Percentiles rank a stretch among this genome's conserved stretches.
Evolutionary conservation across 192 early-diverging fungal species (phyloP).

Genomic region (Backusella australiensis): DNA sequence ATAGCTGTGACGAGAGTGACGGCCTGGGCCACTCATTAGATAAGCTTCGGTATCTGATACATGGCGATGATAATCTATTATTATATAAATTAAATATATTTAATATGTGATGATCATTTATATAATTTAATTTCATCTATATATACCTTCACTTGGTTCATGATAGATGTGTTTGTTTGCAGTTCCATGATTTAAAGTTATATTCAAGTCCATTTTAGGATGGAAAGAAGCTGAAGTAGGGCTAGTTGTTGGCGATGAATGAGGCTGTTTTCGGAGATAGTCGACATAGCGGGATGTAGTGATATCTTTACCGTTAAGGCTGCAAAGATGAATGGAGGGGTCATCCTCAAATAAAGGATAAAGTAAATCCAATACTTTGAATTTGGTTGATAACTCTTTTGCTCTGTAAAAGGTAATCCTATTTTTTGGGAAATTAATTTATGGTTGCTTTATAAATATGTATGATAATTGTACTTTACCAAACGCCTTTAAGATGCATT

Average conservation of each 20-base stretch:
- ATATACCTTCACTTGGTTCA: neutral
- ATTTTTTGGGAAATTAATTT: slow-evolving; percentile 2
- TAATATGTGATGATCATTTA: slow-evolving; percentile 4
- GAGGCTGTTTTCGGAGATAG: neutral
- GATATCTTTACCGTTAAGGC: neutral
- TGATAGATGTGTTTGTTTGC: neutral
- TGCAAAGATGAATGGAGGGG: slow-evolving; percentile 59
- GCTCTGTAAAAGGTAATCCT: slow-evolving; percentile 66
- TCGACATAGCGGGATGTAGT: neutral
- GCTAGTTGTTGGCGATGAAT: neutral
- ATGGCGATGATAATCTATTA: neutral
- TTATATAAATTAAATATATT: neutral
- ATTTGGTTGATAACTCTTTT: slow-evolving; percentile 62
- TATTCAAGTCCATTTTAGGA: neutral
- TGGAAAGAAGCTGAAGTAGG: neutral
- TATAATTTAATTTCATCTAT: neutral
- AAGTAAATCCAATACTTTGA: slow-evolving; percentile 65
- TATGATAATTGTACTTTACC: slow-evolving; percentile 43
- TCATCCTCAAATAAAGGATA: slow-evolving; percentile 76
- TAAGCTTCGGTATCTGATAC: neutral
- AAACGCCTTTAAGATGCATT: slow-evolving; percentile 85
- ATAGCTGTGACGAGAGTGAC: neutral
- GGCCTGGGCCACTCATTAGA: neutral
- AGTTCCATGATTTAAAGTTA: neutral
- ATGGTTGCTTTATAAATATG: slow-evolving; percentile 2